Conservation (phyloP, 2,329 filamentous ascomycete genomes). For the Colletotrichum liaoningense region DNA sequence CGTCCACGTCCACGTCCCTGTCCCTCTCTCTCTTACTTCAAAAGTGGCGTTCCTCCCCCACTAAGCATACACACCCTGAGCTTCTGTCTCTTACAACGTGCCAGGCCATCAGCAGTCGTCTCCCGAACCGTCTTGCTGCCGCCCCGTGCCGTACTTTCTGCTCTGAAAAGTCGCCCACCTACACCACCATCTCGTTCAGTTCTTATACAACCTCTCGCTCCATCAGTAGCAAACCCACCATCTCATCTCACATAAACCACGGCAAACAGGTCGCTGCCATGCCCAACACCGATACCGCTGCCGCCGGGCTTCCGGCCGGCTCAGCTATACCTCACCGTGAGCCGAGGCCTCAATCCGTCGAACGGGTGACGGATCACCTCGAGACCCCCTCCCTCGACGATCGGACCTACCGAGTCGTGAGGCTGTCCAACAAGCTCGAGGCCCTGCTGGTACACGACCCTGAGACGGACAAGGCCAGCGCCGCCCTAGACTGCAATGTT, state of each 20-base stretch:
- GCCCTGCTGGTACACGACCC: constrained; percentile 92
- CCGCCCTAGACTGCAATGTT: constrained; percentile 94
- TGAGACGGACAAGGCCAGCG: constrained; percentile 96
- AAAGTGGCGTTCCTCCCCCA: constrained; percentile 35
- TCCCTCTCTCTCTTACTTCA: constrained; percentile 17
- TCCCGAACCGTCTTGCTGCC: constrained; percentile 29
- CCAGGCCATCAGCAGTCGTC: constrained; percentile 25
- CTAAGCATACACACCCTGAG: constrained; percentile 8
- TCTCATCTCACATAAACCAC: not conserved
- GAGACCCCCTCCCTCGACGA: constrained; percentile 90
- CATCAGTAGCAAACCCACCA: not conserved
- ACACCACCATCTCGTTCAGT: not conserved
- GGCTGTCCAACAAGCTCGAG: constrained; percentile 87
- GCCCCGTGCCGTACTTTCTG: constrained; percentile 21
- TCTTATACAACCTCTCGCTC: not conserved
- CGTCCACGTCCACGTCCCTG: constrained; percentile 7
- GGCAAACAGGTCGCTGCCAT: constrained; percentile 26
- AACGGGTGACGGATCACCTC: constrained; percentile 73
- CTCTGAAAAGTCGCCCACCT: not conserved
- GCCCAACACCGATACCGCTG: constrained; percentile 39
- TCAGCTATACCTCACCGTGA: constrained; percentile 42
- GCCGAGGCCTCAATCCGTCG: constrained; percentile 45
- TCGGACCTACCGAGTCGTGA: constrained; percentile 87
- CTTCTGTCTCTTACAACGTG: constrained; percentile 17
- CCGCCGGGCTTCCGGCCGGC: constrained; percentile 31